These are phyloP conservation scores for Mycena vulgaris DNA, from an alignment of 768 basidiomycete species.

Conservation along the genomic window DNA sequence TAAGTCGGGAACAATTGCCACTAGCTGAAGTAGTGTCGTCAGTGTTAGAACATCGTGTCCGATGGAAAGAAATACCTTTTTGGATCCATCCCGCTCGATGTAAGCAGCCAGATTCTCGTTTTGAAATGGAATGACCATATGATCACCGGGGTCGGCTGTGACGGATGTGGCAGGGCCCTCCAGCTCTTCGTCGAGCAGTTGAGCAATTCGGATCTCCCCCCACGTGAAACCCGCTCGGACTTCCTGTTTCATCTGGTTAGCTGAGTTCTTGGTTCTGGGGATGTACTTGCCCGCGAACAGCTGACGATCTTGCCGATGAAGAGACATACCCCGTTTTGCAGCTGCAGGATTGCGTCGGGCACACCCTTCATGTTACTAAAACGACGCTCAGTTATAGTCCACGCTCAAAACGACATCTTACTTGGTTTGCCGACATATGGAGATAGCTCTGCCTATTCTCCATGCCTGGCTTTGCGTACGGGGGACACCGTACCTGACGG, in stretches of 20 bases:
- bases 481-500: slow-evolving; percentile 59
- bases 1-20: slow-evolving; percentile 75
- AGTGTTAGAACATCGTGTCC: neutral
- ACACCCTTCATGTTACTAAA: slow-evolving; percentile 47
- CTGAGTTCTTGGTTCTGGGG: neutral
- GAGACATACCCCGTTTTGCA: slow-evolving; percentile 53
- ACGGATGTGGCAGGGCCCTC: slow-evolving; percentile 39
- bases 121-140: slow-evolving; percentile 71
- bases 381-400: neutral
- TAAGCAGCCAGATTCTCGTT: slow-evolving; percentile 74
- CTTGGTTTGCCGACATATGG: slow-evolving; percentile 64
- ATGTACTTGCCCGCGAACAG: slow-evolving; percentile 51
- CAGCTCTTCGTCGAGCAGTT: slow-evolving; percentile 48
- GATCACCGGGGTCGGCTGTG: slow-evolving; percentile 42
- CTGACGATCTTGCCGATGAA: slow-evolving; percentile 76
- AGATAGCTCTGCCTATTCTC: slow-evolving; percentile 74
- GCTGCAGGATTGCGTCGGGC: slow-evolving; percentile 45
- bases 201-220: slow-evolving; percentile 51
- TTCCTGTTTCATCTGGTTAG: slow-evolving; percentile 43
- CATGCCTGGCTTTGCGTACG: slow-evolving; percentile 74
- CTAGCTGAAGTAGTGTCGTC: slow-evolving; percentile 48
- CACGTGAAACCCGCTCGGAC: slow-evolving; percentile 55
- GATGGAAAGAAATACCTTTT: slow-evolving; percentile 33
- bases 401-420: slow-evolving; percentile 21
- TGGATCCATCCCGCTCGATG: slow-evolving; percentile 50